phyloP scores from a whole-genome alignment of 352 stramenopile genomes.

The Globisporangium mamillatum region DNA sequence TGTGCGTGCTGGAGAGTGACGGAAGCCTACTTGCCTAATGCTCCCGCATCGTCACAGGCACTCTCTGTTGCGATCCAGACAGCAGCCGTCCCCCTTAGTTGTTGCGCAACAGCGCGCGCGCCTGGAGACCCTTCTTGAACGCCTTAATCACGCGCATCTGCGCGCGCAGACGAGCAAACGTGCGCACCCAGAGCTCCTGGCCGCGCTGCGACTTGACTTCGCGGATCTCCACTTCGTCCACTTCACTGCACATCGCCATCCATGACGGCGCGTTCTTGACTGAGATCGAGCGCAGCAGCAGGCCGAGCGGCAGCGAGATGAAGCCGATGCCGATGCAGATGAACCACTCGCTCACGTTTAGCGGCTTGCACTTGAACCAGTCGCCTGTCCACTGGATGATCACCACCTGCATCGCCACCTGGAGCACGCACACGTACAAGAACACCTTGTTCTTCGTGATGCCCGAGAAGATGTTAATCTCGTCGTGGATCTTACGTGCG shows the following conservation, averaged over 20 bases:
- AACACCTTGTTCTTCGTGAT: constrained; percentile 92
- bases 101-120: constrained; percentile 18
- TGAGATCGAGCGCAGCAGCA: constrained; percentile 52
- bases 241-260: constrained; percentile 56
- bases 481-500: constrained; percentile 85
- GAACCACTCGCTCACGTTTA: constrained; percentile 42
- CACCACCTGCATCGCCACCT: constrained; percentile 89
- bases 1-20: background rate
- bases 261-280: constrained; percentile 57
- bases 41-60: background rate
- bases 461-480: constrained; percentile 94
- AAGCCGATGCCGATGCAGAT: constrained; percentile 57
- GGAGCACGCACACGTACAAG: constrained; percentile 87
- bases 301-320: constrained; percentile 44
- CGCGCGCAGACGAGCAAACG: constrained; percentile 47
- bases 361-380: constrained; percentile 55
- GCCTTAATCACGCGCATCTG: constrained; percentile 67
- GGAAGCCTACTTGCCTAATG: constrained; percentile 5
- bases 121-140: constrained; percentile 55
- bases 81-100: background rate
- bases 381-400: constrained; percentile 94
- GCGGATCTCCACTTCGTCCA: constrained; percentile 35
- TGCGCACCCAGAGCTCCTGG: constrained; percentile 55
- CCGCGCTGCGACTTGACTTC: constrained; percentile 31
- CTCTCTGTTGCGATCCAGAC: background rate